Base-by-base conservation (phyloP, 208 protist genomes). In the Spongospora subterranea region DNA sequence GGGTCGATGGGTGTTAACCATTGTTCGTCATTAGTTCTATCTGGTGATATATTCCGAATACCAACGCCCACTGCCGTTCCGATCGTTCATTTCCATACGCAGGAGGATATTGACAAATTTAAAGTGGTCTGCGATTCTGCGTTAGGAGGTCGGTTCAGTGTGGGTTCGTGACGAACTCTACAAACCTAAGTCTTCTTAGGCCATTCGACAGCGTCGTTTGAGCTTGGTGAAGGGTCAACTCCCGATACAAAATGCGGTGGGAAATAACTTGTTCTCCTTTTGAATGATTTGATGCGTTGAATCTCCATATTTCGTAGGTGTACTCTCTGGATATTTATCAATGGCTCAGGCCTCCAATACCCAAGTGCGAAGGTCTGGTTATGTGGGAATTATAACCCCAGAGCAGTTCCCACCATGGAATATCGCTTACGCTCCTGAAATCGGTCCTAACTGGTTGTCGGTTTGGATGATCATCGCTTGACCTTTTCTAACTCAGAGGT, bases 391-490 rank as follows among this genome's bases (percentile, higher is more conserved):
- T 35, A 45, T 35, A 6, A 39, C 71, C 6, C 71, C 71, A n/a
- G 71, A 35, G 35, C 71, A 82, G 71, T 82, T 82, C n/a, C 71
- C 71, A 6, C 71, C 71, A 43, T 82, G 71, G 71, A 43, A 82
- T 82, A n/a, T 82, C n/a, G n/a, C 71, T 6, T 13, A 39, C 17
- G 40, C 71, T 35, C 71, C 71, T 43, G n/a, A 82, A 40, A 39
- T 82, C 6, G 71, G 71, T 82, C 6, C 17, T 6, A 6, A n/a
- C n/a, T n/a, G n/a, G 6, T 20, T 82, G n/a, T 43, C n/a, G 11
- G 13, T 35, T 43, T 45, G 71, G 35, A 35, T n/a, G 40, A 6
- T 43, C 71, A n/a, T 39, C 35, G n/a, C 13, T n/a, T 82, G 71
- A 82, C 6, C 35, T 6, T 35, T 82, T 65, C 20, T 65, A 65